phyloP scores from a whole-genome alignment of 2,329 filamentous ascomycete species.

The Aspergillus costaricaensis region DNA sequence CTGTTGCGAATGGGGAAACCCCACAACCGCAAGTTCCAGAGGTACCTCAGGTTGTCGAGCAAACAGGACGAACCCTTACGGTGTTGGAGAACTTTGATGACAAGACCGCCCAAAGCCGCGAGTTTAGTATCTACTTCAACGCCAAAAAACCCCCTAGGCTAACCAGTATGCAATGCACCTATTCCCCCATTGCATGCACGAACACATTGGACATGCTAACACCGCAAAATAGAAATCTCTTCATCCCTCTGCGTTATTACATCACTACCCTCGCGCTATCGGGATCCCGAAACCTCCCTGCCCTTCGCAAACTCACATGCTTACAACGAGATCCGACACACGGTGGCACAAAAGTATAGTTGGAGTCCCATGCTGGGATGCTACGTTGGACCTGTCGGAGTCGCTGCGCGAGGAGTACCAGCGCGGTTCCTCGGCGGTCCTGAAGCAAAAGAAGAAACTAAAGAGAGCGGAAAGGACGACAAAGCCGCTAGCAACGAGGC shows the following conservation, averaged over 20 bases:
- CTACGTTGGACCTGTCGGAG: slow-evolving; percentile 69
- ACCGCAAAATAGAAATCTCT: slow-evolving; percentile 41
- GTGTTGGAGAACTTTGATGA: slow-evolving; percentile 61
- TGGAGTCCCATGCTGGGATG: slow-evolving; percentile 82
- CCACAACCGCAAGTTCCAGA: slow-evolving; percentile 30
- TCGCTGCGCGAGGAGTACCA: slow-evolving; percentile 74
- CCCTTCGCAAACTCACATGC: slow-evolving; percentile 77
- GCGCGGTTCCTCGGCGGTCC: slow-evolving; percentile 62
- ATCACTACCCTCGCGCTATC: slow-evolving; percentile 75
- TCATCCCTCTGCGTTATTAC: slow-evolving; percentile 76
- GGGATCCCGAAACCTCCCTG: slow-evolving; percentile 80
- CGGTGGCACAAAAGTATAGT: slow-evolving; percentile 71
- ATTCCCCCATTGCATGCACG: slow-evolving; percentile 6
- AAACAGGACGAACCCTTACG: slow-evolving; percentile 59
- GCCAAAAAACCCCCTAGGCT: slow-evolving; percentile 51
- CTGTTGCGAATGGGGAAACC: slow-evolving; percentile 20
- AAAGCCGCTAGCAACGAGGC: slow-evolving; percentile 2
- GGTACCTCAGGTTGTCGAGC: slow-evolving; percentile 46
- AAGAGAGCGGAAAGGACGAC: slow-evolving; percentile 14
- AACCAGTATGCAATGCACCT: slow-evolving; percentile 44
- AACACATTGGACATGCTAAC: slow-evolving; percentile 10
- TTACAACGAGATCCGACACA: slow-evolving; percentile 74
- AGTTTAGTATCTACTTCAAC: slow-evolving; percentile 60
- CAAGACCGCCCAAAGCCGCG: slow-evolving; percentile 55
- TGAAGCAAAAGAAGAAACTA: slow-evolving; percentile 19